phyloP scores from a whole-genome alignment of 495 filamentous ascomycete genomes.

The Schizothecium vesticola region DNA sequence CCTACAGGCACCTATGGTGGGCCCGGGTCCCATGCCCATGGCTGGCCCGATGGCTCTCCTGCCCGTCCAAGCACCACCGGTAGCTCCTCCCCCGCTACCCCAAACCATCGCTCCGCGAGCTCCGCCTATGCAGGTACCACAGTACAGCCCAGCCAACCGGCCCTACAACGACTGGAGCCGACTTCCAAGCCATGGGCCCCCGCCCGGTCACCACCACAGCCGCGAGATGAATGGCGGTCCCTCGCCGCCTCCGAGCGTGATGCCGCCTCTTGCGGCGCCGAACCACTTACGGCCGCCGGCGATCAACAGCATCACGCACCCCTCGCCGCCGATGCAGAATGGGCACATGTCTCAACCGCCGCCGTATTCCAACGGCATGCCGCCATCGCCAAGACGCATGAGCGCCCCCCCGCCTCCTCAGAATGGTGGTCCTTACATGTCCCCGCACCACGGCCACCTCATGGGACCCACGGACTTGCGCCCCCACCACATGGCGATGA shows the following conservation, averaged over 20 bases:
- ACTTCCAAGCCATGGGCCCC: constrained; percentile 29
- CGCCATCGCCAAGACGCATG: constrained; percentile 35
- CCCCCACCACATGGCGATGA: constrained; percentile 33
- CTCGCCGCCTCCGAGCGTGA: constrained; percentile 28
- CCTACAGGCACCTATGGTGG: constrained; percentile 32
- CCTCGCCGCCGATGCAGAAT: constrained; percentile 35
- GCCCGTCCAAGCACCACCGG: constrained; percentile 28
- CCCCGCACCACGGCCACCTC: constrained; percentile 21
- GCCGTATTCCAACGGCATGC: constrained; percentile 34
- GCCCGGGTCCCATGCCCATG: constrained; percentile 24
- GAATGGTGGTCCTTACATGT: constrained; percentile 20
- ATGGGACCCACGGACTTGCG: constrained; percentile 28
- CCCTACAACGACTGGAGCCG: constrained; percentile 36
- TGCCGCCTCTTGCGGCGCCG: constrained; percentile 38
- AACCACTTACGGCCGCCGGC: constrained; percentile 40
- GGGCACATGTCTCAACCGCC: constrained; percentile 37
- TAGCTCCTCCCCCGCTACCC: constrained; percentile 24
- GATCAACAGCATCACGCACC: constrained; percentile 26
- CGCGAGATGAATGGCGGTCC: constrained; percentile 40
- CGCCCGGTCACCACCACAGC: constrained; percentile 24
- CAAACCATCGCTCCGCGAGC: constrained; percentile 23
- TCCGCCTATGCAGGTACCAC: constrained; percentile 23
- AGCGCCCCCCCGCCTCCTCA: constrained; percentile 24
- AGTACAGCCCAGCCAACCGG: constrained; percentile 22
- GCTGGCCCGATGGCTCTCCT: constrained; percentile 35